These are phyloP conservation scores for Globisporangium viniferum DNA, from an alignment of 352 stramenopile genomes.

Conservation along the genomic window DNA sequence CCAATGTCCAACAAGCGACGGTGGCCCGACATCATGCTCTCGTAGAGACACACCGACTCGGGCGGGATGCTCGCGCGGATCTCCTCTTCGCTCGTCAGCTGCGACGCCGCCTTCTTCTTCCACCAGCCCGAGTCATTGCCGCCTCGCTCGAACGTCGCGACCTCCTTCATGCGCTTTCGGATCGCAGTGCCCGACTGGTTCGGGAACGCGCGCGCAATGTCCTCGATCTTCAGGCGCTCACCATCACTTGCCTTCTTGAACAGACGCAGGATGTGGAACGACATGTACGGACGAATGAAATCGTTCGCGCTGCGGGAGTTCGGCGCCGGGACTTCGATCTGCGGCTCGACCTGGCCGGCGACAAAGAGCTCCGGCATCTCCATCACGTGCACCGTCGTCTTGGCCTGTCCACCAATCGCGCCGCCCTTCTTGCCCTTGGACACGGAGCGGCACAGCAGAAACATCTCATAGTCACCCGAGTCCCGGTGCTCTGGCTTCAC, in stretches of 20 bases:
- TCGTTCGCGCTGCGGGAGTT: constrained; percentile 81
- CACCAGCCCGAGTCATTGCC: constrained; percentile 83
- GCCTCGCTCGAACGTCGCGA: constrained; percentile 80
- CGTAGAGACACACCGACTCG: constrained; percentile 81
- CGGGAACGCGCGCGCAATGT: constrained; percentile 76
- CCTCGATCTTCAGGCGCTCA: constrained; percentile 80
- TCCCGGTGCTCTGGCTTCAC: constrained; percentile 34
- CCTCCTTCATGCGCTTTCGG: constrained; percentile 85
- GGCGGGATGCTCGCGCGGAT: constrained; percentile 70
- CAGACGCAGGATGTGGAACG: constrained; percentile 78
- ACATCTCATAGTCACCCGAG: constrained; percentile 53
- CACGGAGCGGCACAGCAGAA: constrained; percentile 66
- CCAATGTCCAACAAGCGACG: constrained; percentile 73
- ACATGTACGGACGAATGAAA: constrained; percentile 87
- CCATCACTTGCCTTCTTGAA: constrained; percentile 83
- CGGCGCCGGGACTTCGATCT: constrained; percentile 78
- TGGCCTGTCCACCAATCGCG: constrained; percentile 27
- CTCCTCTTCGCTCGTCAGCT: constrained; percentile 73
- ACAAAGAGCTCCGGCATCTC: constrained; percentile 76
- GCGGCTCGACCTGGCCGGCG: constrained; percentile 75
- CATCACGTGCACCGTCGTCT: constrained; percentile 75
- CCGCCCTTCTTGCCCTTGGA: constrained; percentile 71
- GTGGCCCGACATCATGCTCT: constrained; percentile 88
- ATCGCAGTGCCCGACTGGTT: constrained; percentile 81
- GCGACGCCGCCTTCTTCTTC: constrained; percentile 69